Base-by-base conservation (phyloP, 495 filamentous ascomycete genomes). In the Rostrohypoxylon terebratum region DNA sequence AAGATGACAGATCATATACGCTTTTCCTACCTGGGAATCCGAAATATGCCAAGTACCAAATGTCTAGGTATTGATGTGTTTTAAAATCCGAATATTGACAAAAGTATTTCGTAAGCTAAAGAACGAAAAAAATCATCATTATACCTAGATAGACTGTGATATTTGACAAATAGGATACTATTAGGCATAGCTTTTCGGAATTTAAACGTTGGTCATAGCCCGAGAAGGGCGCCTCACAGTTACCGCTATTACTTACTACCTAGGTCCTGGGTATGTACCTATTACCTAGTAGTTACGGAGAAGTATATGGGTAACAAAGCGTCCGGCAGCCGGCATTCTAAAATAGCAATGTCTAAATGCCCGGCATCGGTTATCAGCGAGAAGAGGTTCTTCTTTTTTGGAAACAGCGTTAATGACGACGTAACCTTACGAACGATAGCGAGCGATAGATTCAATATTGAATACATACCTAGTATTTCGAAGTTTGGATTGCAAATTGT, bases 361-460 rank as follows among this genome's bases (percentile, higher is more conserved):
- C 47, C 47, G 47, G 47, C 21, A 14, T 50, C 47, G 47, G 47
- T 50, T 45, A 45, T 45, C 42, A 45, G 42, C 42, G 42, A 45
- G 20, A n/a, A 45, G 16, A 45, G 42, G 16, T 44, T 1, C n/a
- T n/a, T 45, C 8, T 6, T 45, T 1, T 18, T 18, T 45, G 42
- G 42, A 18, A 45, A 45, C 42, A 45, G 3, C 6, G 8, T 20
- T 18, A n/a, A n/a, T n/a, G 8, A 13, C 42, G 16, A 45, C 42
- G 42, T 20, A 45, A 45, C 42, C 42, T 50, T 18, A 9, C 20
- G 18, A 3, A 21, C 20, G 9, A 50, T 13, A 50, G 18, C 18
- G 28, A 28, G 28, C 28, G 28, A 28, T 28, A 28, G 28, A 3
- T 28, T 28, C 28, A 28, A 5, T 13, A n/a, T 21, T 48, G 18